These are phyloP conservation scores for Kodamaea kakaduensis DNA, from an alignment of 805 yeast species.

Conservation along the genomic window DNA sequence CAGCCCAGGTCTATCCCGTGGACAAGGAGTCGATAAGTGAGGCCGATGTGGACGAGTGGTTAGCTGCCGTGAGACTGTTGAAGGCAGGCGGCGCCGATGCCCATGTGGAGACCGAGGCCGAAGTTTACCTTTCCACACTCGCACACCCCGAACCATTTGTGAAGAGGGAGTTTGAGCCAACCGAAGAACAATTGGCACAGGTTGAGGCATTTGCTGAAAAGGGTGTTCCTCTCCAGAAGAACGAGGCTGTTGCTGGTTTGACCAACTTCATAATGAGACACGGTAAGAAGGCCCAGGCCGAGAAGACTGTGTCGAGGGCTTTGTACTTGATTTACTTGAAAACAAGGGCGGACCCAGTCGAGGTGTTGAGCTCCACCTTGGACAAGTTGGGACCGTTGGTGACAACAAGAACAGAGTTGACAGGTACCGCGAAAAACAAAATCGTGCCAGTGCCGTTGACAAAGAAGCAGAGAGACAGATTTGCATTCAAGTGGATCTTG, in stretches of 20 bases:
- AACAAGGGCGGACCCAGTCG: constrained; percentile 75
- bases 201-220: constrained; percentile 44
- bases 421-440: constrained; percentile 80
- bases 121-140: constrained; percentile 37
- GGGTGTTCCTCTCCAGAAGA: constrained; percentile 58
- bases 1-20: constrained; percentile 37
- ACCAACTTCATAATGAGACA: constrained; percentile 88
- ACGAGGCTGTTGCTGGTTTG: constrained; percentile 72
- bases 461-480: constrained; percentile 77
- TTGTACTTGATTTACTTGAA: constrained; percentile 73
- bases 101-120: constrained; percentile 29
- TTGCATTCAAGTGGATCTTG: constrained; percentile 86
- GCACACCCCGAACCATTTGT: constrained; percentile 35
- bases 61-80: constrained; percentile 40
- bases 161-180: constrained; percentile 49
- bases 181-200: constrained; percentile 61
- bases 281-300: constrained; percentile 83
- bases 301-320: constrained; percentile 68
- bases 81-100: constrained; percentile 26
- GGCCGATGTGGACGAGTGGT: constrained; percentile 45
- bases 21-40: constrained; percentile 36
- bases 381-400: constrained; percentile 85
- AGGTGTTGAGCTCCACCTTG: constrained; percentile 64
- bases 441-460: constrained; percentile 80
- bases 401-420: constrained; percentile 68